Conservation (phyloP, 192 early-diverging fungal genomes). For the Chytriomyces sp. region DNA sequence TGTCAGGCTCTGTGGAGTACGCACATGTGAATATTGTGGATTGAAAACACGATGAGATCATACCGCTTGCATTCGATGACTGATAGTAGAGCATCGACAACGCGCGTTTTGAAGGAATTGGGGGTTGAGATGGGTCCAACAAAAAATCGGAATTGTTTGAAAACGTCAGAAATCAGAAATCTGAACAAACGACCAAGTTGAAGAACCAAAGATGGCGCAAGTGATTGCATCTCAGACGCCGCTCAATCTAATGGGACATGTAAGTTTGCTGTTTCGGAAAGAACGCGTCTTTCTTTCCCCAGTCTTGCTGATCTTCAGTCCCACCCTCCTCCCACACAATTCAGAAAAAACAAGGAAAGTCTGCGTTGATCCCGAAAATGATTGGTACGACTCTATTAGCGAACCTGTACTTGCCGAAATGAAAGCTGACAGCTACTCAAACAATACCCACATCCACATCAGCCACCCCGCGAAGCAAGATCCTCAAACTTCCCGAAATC, state of each 20-base stretch:
- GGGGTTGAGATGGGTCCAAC: too few relatives aligned
- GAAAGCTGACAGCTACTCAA: background rate
- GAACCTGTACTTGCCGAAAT: background rate
- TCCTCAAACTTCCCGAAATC: constrained; percentile 59
- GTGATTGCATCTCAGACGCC: background rate
- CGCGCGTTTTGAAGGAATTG: background rate
- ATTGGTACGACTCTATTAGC: background rate
- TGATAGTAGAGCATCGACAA: background rate
- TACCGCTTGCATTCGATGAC: background rate
- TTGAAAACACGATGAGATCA: background rate
- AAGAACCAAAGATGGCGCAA: background rate
- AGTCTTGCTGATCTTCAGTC: background rate
- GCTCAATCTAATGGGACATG: background rate
- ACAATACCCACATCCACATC: background rate
- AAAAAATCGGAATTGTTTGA: too few relatives aligned
- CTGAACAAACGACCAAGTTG: background rate
- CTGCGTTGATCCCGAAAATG: background rate
- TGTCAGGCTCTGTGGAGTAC: constrained; percentile 4
- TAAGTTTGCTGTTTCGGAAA: background rate
- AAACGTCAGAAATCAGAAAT: background rate
- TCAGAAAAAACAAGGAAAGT: background rate
- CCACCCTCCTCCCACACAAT: background rate
- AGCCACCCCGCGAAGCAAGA: constrained; percentile 52
- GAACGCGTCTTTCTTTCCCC: too few relatives aligned
- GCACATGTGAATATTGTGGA: background rate